Evolutionary conservation across 2,329 filamentous ascomycete species (phyloP), one percentile per base, ranked within the genome.

Genomic region (Magnaporthiopsis rhizophila): DNA sequence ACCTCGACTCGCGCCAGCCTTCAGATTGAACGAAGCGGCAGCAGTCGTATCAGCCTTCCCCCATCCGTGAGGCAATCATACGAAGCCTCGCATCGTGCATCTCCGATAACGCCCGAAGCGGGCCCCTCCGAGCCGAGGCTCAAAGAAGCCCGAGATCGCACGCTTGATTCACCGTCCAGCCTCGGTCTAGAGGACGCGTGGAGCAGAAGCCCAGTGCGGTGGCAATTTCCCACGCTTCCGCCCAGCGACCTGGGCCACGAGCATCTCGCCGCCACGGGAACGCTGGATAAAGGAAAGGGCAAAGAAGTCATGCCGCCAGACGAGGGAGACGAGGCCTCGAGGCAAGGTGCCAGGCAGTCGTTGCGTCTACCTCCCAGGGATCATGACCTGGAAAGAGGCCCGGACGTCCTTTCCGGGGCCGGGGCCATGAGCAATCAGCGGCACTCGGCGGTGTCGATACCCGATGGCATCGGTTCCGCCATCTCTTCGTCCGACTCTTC

Each of bases 401-500:
- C 79, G 1, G 81, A 81, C 62, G 71, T 76, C 2, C 71, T 79
- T 62, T 63, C n/a, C 9, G 24, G 12, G 18, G 61, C 34, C 60
- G 24, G 26, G 61, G 45, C 36, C 53, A 53, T 24, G 73, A 77
- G 61, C 15, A 38, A 38, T 18, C 76, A 74, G 0, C 78, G 80
- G 21, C 73, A 76, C 38, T 86, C 83, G 13, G 81, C 77, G 58
- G 72, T 77, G 26, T 84, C 83, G 4, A 73, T 78, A 58, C 77
- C 80, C 1, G 81, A 81, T 28, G 82, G 77, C 66, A 81, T 85
- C 45, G 83, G 81, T 50, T 84, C 83, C 0, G 79, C 80, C 64
- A 74, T 85, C 26, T 86, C 83, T 0, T 85, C 83, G 9, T 80
- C 79, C 62, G 77, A 86, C 70, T 86, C 83, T 13, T 86, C 84